Percentiles rank a stretch among this genome's conserved stretches.
Evolutionary conservation across 1,284 basidiomycete species (phyloP).

Genomic region (Moesziomyces aphidis): DNA sequence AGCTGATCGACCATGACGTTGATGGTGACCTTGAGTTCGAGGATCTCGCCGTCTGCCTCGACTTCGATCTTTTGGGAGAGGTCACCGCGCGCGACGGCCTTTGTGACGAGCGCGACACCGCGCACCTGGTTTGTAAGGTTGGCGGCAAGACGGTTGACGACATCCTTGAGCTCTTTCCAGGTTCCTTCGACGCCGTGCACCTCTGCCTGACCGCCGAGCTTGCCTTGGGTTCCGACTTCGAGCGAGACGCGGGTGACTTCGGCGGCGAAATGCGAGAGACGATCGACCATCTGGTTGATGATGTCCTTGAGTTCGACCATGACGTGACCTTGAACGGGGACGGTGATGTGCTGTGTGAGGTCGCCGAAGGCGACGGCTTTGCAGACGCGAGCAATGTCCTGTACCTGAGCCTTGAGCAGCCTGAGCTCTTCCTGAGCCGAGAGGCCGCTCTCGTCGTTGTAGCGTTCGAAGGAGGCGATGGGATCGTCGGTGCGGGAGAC

Average conservation of each 20-base stretch:
- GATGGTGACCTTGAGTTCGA: slow-evolving; percentile 97
- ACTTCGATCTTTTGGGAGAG: slow-evolving; percentile 96
- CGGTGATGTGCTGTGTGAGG: slow-evolving; percentile 93
- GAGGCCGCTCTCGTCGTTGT: slow-evolving; percentile 66
- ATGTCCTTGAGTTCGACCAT: slow-evolving; percentile 99
- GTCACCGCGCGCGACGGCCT: slow-evolving; percentile 95
- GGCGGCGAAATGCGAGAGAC: slow-evolving; percentile 88
- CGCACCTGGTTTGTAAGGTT: slow-evolving; percentile 89
- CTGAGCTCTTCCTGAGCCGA: slow-evolving; percentile 80
- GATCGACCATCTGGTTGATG: slow-evolving; percentile 92
- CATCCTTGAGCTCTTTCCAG: slow-evolving; percentile 68
- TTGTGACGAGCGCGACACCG: slow-evolving; percentile 95
- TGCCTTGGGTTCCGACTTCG: slow-evolving; percentile 74
- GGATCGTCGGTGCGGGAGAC: slow-evolving; percentile 50
- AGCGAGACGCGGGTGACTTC: slow-evolving; percentile 94
- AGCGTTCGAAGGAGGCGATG: slow-evolving; percentile 64
- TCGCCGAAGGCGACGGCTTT: slow-evolving; percentile 95
- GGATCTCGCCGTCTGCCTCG: slow-evolving; percentile 93
- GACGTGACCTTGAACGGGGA: slow-evolving; percentile 92
- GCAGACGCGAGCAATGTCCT: slow-evolving; percentile 91
- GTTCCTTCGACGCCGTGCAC: slow-evolving; percentile 68
- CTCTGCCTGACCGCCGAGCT: slow-evolving; percentile 67
- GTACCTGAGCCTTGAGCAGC: slow-evolving; percentile 86
- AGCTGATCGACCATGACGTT: slow-evolving; percentile 94
- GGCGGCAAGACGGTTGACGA: slow-evolving; percentile 67